phyloP scores from a whole-genome alignment of 2,329 filamentous ascomycete species.

The Didymellaceae sp. region DNA sequence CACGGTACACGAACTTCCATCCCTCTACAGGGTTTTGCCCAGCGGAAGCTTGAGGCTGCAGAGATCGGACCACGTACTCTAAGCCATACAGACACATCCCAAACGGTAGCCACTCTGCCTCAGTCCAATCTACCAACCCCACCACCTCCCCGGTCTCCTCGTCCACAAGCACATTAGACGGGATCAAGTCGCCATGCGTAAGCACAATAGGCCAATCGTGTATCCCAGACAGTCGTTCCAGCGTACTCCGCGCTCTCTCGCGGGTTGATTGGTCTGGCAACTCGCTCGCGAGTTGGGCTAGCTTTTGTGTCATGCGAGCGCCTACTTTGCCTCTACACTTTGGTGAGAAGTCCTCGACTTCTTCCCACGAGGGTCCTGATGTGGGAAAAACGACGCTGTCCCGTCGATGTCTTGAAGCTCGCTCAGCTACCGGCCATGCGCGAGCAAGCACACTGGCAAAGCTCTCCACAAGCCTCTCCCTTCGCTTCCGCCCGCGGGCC shows the following conservation, averaged over 20 bases:
- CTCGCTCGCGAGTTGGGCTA: constrained; percentile 29
- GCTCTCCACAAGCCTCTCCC: no score
- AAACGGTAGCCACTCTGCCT: constrained; percentile 67
- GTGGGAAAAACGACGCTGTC: constrained; percentile 22
- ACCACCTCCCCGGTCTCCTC: constrained; percentile 52
- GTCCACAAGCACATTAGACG: constrained; percentile 64
- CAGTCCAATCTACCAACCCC: constrained; percentile 70
- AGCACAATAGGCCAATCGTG: constrained; percentile 59
- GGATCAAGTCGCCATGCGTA: constrained; percentile 67
- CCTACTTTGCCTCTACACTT: constrained; percentile 41
- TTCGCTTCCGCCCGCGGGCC: background rate
- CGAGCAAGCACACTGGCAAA: no score
- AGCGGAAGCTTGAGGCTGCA: no score
- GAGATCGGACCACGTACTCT: constrained; percentile 63
- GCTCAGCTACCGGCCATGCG: no score
- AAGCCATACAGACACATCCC: constrained; percentile 66
- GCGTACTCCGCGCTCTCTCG: constrained; percentile 20
- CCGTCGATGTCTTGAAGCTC: no score
- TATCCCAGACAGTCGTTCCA: constrained; percentile 54
- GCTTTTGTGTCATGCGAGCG: constrained; percentile 31
- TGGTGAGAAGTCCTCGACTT: constrained; percentile 13
- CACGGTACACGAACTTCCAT: constrained; percentile 50
- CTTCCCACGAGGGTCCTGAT: constrained; percentile 23
- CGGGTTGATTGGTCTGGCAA: constrained; percentile 35
- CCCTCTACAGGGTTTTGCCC: no score